Conservation (phyloP, 2,329 filamentous ascomycete species). For the Penicillium sp. region DNA sequence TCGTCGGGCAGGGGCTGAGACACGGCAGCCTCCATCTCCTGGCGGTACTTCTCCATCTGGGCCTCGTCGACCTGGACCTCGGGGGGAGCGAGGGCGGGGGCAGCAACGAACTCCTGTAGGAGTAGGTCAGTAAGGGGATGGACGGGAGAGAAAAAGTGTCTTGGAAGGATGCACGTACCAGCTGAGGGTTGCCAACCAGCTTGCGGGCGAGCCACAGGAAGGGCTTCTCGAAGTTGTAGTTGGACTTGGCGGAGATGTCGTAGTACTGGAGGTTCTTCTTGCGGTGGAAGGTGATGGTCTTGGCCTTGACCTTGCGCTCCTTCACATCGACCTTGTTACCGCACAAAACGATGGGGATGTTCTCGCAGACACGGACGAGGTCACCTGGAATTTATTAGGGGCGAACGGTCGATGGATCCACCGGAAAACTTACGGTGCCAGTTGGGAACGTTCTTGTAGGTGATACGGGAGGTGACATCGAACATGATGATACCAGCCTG, state of each 20-base stretch:
- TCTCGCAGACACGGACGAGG: constrained; percentile 98
- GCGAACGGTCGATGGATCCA: background rate
- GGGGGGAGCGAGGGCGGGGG: constrained; percentile 88
- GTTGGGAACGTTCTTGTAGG: constrained; percentile 99
- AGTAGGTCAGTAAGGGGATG: constrained; percentile 22
- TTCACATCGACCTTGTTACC: constrained; percentile 99
- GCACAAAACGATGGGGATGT: constrained; percentile 95
- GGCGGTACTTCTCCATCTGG: constrained; percentile 76
- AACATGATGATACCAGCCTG: constrained; percentile 99
- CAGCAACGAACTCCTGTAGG: constrained; percentile 87
- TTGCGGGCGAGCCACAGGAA: constrained; percentile 99
- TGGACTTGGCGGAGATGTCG: constrained; percentile 99
- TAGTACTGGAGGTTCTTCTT: constrained; percentile 99
- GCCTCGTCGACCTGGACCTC: constrained; percentile 84
- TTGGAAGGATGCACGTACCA: constrained; percentile 58
- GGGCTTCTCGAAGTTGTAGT: constrained; percentile 99
- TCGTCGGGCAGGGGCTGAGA: constrained; percentile 88
- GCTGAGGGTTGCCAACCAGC: constrained; percentile 86
- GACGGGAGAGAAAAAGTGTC: constrained; percentile 18
- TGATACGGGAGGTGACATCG: constrained; percentile 98
- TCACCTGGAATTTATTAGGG: constrained; percentile 62
- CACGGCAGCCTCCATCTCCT: constrained; percentile 83
- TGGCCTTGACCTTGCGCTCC: constrained; percentile 99
- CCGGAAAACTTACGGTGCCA: constrained; percentile 85
- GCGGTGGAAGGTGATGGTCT: constrained; percentile 99